phyloP scores from a whole-genome alignment of 1,284 basidiomycete genomes.

The Serendipita sp. region DNA sequence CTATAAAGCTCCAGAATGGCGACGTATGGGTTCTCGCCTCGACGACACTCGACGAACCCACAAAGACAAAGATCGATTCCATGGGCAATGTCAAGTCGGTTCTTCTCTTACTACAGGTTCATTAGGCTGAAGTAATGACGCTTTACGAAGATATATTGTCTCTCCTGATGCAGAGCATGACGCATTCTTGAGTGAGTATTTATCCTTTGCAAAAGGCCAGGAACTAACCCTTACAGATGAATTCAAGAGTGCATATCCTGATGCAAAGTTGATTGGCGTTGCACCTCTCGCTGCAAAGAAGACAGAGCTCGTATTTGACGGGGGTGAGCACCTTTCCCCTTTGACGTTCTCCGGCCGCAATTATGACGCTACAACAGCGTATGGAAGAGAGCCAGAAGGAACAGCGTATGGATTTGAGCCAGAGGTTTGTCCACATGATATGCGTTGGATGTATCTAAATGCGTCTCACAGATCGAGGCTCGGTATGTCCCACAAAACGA shows the following conservation, averaged over 20 bases:
- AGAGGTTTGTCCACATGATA: constrained; percentile 37
- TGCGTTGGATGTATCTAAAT: neutral
- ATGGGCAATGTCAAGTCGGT: constrained; percentile 52
- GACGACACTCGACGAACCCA: constrained; percentile 28
- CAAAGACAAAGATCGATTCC: constrained; percentile 43
- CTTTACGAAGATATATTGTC: constrained; percentile 36
- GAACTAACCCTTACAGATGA: constrained; percentile 30
- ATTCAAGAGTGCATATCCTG: constrained; percentile 62
- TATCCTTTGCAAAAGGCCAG: neutral
- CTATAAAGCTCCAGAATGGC: constrained; percentile 26
- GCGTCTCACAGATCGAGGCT: neutral
- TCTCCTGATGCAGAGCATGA: constrained; percentile 52
- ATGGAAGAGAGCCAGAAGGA: constrained; percentile 45
- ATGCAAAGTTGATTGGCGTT: constrained; percentile 61
- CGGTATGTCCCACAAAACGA: neutral
- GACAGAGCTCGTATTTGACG: constrained; percentile 34
- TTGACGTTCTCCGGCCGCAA: neutral
- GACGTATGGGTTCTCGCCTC: constrained; percentile 34
- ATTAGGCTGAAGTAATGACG: neutral
- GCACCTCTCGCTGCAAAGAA: constrained; percentile 33
- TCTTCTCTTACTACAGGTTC: neutral
- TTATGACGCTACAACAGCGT: constrained; percentile 28
- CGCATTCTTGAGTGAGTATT: constrained; percentile 41
- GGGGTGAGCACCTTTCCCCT: constrained; percentile 31
- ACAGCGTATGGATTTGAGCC: constrained; percentile 72